Percentiles rank a stretch among this genome's conserved stretches.
phyloP scores from a whole-genome alignment of 1,139 yeast species.

The Citeromyces hawaiiensis region DNA sequence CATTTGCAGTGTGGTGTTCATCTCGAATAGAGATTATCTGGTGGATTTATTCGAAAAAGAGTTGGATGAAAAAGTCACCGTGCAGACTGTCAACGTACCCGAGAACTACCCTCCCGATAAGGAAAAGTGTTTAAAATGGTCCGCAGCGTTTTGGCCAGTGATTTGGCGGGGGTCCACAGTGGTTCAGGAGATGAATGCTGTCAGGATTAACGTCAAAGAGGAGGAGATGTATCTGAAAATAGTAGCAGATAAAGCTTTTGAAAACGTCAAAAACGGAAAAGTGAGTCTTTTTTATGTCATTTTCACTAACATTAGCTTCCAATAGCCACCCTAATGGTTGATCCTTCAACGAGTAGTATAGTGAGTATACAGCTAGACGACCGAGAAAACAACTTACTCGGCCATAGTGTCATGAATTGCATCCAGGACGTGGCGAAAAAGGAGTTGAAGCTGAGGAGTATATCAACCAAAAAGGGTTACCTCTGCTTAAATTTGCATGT shows the following conservation, averaged over 20 bases:
- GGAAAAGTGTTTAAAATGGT: constrained; percentile 53
- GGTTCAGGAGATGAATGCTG: constrained; percentile 51
- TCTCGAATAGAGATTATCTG: too few relatives aligned
- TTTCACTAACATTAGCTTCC: constrained; percentile 14
- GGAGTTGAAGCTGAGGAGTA: constrained; percentile 24
- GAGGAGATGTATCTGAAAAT: constrained; percentile 3
- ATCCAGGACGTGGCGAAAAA: constrained; percentile 43
- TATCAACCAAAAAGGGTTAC: constrained; percentile 23
- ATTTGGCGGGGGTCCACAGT: constrained; percentile 91
- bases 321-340: constrained; percentile 32
- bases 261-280: neutral
- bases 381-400: constrained; percentile 31
- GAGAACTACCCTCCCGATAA: constrained; percentile 45
- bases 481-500: constrained; percentile 69
- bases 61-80: too few relatives aligned
- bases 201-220: constrained; percentile 27
- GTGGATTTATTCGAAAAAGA: too few relatives aligned
- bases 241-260: neutral
- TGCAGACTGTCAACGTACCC: constrained; percentile 25
- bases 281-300: neutral
- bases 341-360: constrained; percentile 24
- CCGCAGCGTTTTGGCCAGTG: constrained; percentile 65
- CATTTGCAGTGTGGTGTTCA: too few relatives aligned
- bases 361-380: constrained; percentile 24
- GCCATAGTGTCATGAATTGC: constrained; percentile 67